These are phyloP conservation scores for Pisolithus marmoratus DNA, from an alignment of 768 basidiomycete genomes.

Conservation along the genomic window DNA sequence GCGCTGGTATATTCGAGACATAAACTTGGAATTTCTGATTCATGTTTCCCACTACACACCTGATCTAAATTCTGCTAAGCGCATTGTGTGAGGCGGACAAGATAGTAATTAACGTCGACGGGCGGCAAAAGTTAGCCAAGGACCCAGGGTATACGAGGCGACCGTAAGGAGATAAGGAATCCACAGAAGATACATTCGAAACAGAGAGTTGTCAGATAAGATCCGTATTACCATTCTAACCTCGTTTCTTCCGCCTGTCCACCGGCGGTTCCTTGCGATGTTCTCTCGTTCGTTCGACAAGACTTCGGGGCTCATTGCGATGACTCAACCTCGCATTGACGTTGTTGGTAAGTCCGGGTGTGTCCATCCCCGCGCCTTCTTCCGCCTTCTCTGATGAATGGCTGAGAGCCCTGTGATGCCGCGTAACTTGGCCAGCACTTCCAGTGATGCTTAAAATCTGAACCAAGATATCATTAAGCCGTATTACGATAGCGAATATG, in stretches of 20 bases:
- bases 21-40: no score
- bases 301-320: conserved; percentile 1
- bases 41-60: no score
- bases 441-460: conserved; percentile 54
- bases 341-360: conserved; percentile 10
- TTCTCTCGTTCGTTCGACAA: conserved; percentile 6
- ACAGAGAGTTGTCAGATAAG: neutral
- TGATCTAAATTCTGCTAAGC: no score
- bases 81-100: neutral
- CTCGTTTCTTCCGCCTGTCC: conserved; percentile 42
- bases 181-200: conserved; percentile 6
- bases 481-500: conserved; percentile 67
- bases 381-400: conserved; percentile 57
- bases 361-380: conserved; percentile 43
- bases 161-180: neutral
- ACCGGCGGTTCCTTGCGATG: conserved; percentile 25
- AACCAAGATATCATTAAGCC: conserved; percentile 69
- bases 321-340: conserved; percentile 7
- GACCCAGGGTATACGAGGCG: no score
- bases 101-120: neutral
- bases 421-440: conserved; percentile 10
- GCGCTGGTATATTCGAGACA: no score
- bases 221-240: neutral
- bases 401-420: conserved; percentile 31
- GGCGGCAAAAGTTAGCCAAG: no score